Conservation (phyloP, 2,329 filamentous ascomycete genomes). For the Fonsecaea pedrosoi region DNA sequence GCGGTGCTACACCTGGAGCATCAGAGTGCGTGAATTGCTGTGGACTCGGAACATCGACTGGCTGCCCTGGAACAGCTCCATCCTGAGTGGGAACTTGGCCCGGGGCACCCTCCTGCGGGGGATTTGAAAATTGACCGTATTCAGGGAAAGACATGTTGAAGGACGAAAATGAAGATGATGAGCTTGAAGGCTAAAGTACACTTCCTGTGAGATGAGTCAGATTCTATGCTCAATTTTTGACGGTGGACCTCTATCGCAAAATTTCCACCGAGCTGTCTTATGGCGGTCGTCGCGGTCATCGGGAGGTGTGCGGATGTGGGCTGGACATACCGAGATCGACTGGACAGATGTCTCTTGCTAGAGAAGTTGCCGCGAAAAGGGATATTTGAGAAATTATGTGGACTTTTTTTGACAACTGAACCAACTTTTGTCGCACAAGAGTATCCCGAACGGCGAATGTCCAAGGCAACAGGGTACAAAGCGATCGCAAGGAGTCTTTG, state of each 20-base stretch:
- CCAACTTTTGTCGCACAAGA: slow-evolving; percentile 37
- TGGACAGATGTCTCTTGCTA: slow-evolving; percentile 19
- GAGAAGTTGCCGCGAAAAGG: slow-evolving; percentile 19
- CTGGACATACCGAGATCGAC: slow-evolving; percentile 25
- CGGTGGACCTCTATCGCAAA: background rate
- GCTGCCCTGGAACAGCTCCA: slow-evolving; percentile 61
- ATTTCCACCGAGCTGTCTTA: background rate
- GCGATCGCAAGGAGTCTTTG: slow-evolving; percentile 32
- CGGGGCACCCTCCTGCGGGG: slow-evolving; percentile 61
- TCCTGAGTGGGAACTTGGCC: slow-evolving; percentile 57
- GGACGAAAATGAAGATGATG: slow-evolving; percentile 26
- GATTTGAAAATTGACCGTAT: slow-evolving; percentile 69
- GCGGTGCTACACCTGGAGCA: slow-evolving; percentile 48
- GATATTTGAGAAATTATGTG: slow-evolving; percentile 32
- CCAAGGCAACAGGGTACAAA: slow-evolving; percentile 33
- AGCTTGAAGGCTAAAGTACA: slow-evolving; percentile 22
- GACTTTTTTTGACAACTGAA: slow-evolving; percentile 21
- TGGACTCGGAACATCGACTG: slow-evolving; percentile 46
- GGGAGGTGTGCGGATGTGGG: background rate
- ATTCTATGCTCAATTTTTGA: slow-evolving; percentile 3
- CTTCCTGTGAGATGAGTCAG: slow-evolving; percentile 29
- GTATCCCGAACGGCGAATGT: slow-evolving; percentile 34
- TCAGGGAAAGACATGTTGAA: slow-evolving; percentile 67
- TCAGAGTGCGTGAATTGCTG: slow-evolving; percentile 62
- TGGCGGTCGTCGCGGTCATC: background rate